A percentile compares a stretch with the other conserved stretches of the same genome.
Evolutionary conservation across 768 basidiomycete genomes (phyloP).

Genomic region (Dacryopinax spathularia): DNA sequence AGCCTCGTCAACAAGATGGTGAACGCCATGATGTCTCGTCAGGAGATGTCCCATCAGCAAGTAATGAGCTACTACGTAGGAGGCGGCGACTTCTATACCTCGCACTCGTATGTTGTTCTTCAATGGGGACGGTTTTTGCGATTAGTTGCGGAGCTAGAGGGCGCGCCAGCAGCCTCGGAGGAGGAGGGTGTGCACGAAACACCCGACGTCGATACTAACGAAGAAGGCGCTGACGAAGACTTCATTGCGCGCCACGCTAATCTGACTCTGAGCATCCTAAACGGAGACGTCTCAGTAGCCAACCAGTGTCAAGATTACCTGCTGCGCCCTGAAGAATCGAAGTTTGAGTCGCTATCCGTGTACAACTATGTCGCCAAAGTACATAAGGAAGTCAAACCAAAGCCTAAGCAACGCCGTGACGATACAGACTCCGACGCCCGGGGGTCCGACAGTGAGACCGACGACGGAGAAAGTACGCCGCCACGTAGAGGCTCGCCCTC

Average conservation of each 20-base stretch:
- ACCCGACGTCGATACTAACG: not conserved
- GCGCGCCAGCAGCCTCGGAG: too few species aligned
- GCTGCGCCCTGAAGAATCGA: conserved; percentile 6
- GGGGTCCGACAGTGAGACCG: too few species aligned
- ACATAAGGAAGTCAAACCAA: conserved; percentile 11
- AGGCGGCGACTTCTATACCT: conserved; percentile 15
- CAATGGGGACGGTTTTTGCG: conserved; percentile 1
- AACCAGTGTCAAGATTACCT: conserved; percentile 21
- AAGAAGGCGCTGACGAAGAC: not conserved
- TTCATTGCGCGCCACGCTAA: not conserved
- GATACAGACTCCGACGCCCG: too few species aligned
- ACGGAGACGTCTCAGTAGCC: not conserved
- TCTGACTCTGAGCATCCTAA: not conserved
- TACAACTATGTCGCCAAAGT: conserved; percentile 23
- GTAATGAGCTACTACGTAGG: conserved; percentile 21
- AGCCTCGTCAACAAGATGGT: not conserved
- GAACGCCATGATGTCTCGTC: not conserved
- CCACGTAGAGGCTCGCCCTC: too few species aligned
- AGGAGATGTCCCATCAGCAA: conserved; percentile 24
- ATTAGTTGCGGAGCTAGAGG: not conserved
- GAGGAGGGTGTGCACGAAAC: too few species aligned
- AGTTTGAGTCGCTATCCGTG: conserved; percentile 13
- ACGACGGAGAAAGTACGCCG: too few species aligned
- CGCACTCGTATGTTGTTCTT: conserved; percentile 10
- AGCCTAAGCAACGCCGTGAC: not conserved